Conservation (phyloP, 495 filamentous ascomycete genomes). For the Penicillium cosmopolitanum region DNA sequence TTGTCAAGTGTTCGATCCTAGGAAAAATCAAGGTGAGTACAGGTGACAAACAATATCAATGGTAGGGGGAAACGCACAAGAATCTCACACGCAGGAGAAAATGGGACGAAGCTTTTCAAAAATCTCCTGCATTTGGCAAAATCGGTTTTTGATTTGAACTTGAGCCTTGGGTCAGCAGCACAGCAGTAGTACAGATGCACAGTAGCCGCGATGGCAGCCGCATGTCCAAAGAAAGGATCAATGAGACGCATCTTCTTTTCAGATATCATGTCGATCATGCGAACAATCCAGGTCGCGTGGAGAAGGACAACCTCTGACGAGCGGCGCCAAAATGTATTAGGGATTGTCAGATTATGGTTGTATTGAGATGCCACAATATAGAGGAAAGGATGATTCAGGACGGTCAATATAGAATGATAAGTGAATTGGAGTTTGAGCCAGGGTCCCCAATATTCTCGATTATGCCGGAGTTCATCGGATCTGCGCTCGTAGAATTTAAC, state of each 20-base stretch:
- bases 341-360: slow-evolving; percentile 50
- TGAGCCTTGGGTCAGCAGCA: slow-evolving; percentile 45
- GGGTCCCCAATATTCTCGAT: slow-evolving; percentile 46
- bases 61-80: slow-evolving; percentile 30
- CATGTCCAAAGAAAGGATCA: slow-evolving; percentile 50
- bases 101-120: slow-evolving; percentile 43
- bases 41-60: not conserved
- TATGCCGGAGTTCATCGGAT: slow-evolving; percentile 37
- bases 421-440: slow-evolving; percentile 53
- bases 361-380: slow-evolving; percentile 52
- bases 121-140: slow-evolving; percentile 50
- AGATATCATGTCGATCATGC: slow-evolving; percentile 53
- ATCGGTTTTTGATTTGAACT: slow-evolving; percentile 50
- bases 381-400: slow-evolving; percentile 51
- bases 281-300: slow-evolving; percentile 52
- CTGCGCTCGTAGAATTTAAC: slow-evolving; percentile 51
- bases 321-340: slow-evolving; percentile 50
- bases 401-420: slow-evolving; percentile 49
- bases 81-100: slow-evolving; percentile 42
- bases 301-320: slow-evolving; percentile 49
- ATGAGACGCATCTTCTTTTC: slow-evolving; percentile 49
- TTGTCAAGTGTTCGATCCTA: slow-evolving; percentile 47
- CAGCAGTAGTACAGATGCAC: slow-evolving; percentile 53
- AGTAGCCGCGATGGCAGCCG: slow-evolving; percentile 47
- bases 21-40: not conserved